These are phyloP conservation scores for Penicillium sp. DNA, from an alignment of 2,329 filamentous ascomycete species.

Conservation along the genomic window DNA sequence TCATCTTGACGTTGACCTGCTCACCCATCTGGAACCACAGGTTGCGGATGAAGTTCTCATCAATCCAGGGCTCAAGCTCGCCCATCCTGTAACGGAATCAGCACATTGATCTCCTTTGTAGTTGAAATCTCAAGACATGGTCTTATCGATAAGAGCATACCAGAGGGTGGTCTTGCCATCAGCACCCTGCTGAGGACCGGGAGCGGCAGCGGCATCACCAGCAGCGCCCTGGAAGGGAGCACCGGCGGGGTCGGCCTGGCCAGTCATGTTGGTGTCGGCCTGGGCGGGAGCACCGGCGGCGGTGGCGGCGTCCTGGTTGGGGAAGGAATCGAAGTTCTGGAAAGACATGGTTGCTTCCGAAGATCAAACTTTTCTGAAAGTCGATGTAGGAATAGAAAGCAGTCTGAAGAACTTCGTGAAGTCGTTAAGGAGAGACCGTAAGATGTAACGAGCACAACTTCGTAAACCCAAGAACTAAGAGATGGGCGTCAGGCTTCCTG, in stretches of 20 bases:
- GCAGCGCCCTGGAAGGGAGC: slow-evolving; percentile 55
- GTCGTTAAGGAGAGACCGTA: slow-evolving; percentile 47
- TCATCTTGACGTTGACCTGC: slow-evolving; percentile 98
- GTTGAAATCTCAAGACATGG: not conserved
- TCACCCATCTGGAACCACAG: slow-evolving; percentile 93
- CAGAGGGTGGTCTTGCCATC: slow-evolving; percentile 62
- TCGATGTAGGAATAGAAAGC: slow-evolving; percentile 37
- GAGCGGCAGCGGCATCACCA: slow-evolving; percentile 47
- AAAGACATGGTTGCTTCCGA: slow-evolving; percentile 61
- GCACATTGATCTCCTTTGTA: not conserved
- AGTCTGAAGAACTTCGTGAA: slow-evolving; percentile 44
- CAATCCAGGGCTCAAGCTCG: slow-evolving; percentile 98
- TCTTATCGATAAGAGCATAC: slow-evolving; percentile 39
- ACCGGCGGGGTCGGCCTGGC: slow-evolving; percentile 60
- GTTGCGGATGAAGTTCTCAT: slow-evolving; percentile 97
- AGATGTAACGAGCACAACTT: slow-evolving; percentile 36
- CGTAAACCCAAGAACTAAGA: slow-evolving; percentile 33
- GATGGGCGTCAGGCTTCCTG: slow-evolving; percentile 35
- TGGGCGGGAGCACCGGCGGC: slow-evolving; percentile 53
- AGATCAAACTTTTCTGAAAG: slow-evolving; percentile 29
- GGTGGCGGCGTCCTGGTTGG: slow-evolving; percentile 62
- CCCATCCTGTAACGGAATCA: slow-evolving; percentile 74
- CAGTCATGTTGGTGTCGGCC: slow-evolving; percentile 58
- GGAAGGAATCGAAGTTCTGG: slow-evolving; percentile 67
- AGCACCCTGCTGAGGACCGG: slow-evolving; percentile 54